Conservation (phyloP, 225 moss, liverwort and hornwort species). For the Pseudoscleropodium purum region DNA sequence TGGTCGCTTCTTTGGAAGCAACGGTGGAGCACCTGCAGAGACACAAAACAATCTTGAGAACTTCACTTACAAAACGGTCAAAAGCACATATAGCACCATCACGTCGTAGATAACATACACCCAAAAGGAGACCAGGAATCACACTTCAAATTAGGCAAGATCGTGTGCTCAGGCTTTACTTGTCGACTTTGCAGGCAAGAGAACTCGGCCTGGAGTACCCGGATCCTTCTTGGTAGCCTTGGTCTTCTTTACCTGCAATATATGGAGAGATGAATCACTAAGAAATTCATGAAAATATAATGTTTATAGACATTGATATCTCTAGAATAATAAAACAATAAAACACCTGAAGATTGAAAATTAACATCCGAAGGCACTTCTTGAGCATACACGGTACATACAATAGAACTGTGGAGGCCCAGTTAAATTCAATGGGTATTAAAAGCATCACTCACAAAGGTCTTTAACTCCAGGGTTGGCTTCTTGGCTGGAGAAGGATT, state of each 20-base stretch:
- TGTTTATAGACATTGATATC: background rate
- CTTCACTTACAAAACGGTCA: background rate
- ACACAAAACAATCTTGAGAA: background rate
- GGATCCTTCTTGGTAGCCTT: background rate
- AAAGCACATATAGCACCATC: background rate
- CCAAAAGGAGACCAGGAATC: background rate
- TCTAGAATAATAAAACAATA: background rate
- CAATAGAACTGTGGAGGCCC: background rate
- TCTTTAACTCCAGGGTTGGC: background rate
- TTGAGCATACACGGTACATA: background rate
- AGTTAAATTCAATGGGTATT: background rate
- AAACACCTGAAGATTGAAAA: background rate
- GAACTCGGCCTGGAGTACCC: background rate
- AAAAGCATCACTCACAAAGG: background rate
- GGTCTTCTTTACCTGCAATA: slow-evolving; percentile 14
- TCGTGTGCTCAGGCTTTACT: background rate
- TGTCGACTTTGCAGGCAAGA: slow-evolving; percentile 9
- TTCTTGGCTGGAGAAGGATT: slow-evolving; percentile 4
- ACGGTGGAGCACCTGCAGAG: slow-evolving; percentile 13
- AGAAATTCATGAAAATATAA: background rate
- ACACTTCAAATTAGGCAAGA: background rate
- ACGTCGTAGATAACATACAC: background rate
- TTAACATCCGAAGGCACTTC: background rate
- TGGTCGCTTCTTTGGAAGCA: slow-evolving; percentile 40
- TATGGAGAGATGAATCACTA: background rate